phyloP scores from a whole-genome alignment of 495 filamentous ascomycete species.

The Chaetomium tenue region DNA sequence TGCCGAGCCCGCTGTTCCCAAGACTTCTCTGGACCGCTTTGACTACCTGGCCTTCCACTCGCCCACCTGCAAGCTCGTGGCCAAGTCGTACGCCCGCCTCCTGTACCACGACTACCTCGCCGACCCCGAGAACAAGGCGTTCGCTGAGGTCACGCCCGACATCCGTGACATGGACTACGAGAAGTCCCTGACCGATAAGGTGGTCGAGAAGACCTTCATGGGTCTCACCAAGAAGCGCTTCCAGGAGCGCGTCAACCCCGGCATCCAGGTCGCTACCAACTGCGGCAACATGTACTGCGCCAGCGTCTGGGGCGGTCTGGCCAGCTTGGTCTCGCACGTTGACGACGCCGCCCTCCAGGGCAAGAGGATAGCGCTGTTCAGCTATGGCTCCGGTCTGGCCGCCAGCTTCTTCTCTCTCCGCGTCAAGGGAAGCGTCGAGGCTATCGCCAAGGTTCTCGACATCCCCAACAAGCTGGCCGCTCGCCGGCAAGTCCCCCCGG shows the following conservation, averaged over 20 bases:
- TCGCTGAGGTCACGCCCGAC: constrained; percentile 83
- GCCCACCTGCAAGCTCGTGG: constrained; percentile 94
- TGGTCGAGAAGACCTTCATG: constrained; percentile 95
- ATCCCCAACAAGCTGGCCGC: constrained; percentile 72
- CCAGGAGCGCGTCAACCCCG: constrained; percentile 79
- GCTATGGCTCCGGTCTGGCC: constrained; percentile 91
- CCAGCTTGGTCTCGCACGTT: constrained; percentile 71
- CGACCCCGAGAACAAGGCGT: constrained; percentile 72
- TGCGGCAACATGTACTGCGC: constrained; percentile 99
- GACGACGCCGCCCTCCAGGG: constrained; percentile 65
- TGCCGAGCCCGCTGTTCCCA: constrained; percentile 48
- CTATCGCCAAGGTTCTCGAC: constrained; percentile 75
- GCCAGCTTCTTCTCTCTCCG: constrained; percentile 85
- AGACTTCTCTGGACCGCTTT: constrained; percentile 84
- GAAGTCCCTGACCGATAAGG: constrained; percentile 84
- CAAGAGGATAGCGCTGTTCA: constrained; percentile 90
- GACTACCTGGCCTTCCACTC: constrained; percentile 96
- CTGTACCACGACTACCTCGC: constrained; percentile 94
- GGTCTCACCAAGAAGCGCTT: constrained; percentile 92
- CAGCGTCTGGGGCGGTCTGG: constrained; percentile 85
- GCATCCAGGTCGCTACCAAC: constrained; percentile 83
- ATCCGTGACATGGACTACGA: constrained; percentile 81
- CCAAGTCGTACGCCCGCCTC: constrained; percentile 92
- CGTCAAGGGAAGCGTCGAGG: constrained; percentile 71
- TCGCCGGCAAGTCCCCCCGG: constrained; percentile 69